phyloP scores from a whole-genome alignment of 495 filamentous ascomycete genomes.

The Xylaria nigripes region DNA sequence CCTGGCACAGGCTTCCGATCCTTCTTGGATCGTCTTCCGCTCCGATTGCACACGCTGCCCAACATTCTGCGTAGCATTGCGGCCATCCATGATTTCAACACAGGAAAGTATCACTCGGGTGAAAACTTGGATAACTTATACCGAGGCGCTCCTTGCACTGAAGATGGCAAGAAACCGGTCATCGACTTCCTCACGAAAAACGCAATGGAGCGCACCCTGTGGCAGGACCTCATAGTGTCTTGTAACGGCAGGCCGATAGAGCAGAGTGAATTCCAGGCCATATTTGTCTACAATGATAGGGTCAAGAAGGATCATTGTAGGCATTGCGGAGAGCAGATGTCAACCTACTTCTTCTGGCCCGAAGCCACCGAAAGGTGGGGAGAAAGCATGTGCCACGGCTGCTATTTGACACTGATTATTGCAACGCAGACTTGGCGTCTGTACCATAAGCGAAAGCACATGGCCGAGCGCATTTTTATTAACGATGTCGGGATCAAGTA shows the following conservation, averaged over 20 bases:
- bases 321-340: slow-evolving; percentile 2
- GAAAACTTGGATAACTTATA: no score
- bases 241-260: slow-evolving; percentile 9
- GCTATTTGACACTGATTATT: neutral
- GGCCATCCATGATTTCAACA: slow-evolving; percentile 8
- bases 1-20: slow-evolving; percentile 18
- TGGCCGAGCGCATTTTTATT: neutral
- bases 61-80: slow-evolving; percentile 12
- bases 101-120: neutral
- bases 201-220: slow-evolving; percentile 4
- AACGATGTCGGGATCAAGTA: no score
- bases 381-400: slow-evolving; percentile 11
- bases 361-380: neutral
- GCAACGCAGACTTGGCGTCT: neutral
- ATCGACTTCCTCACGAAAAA: neutral
- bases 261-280: neutral
- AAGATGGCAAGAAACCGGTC: neutral
- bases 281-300: neutral
- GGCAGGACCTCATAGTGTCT: slow-evolving; percentile 16
- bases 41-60: neutral
- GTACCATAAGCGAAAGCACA: neutral
- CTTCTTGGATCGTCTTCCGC: slow-evolving; percentile 19
- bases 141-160: no score
- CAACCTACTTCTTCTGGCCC: slow-evolving; percentile 11
- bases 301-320: slow-evolving; percentile 6